Percentiles rank a stretch among this genome's conserved stretches.
These are phyloP conservation scores for Solanum chacoense DNA, from an alignment of 305 asterid species.

Conservation along the genomic window DNA sequence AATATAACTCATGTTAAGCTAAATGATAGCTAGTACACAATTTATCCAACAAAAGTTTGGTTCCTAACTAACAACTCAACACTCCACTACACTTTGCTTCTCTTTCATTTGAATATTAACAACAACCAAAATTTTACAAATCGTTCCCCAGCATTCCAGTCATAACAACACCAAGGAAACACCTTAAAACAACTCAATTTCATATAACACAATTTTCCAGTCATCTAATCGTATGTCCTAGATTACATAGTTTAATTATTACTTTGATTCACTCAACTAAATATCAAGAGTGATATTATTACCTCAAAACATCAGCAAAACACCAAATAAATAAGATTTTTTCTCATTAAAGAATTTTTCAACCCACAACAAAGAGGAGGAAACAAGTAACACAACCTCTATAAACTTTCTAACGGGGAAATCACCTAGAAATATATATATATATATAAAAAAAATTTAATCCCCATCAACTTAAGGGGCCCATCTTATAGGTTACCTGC, in stretches of 20 bases:
- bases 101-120: neutral
- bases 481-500: too few species aligned
- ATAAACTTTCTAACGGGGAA: too few species aligned
- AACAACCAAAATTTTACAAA: neutral
- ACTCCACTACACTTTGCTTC: neutral
- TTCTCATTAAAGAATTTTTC: neutral
- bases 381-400: neutral
- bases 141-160: too few species aligned
- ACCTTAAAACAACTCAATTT: neutral
- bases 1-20: neutral
- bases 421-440: neutral
- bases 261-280: neutral
- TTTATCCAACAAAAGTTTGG: neutral
- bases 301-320: neutral
- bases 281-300: neutral
- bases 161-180: too few species aligned
- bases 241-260: neutral
- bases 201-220: neutral
- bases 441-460: too few species aligned
- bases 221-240: neutral
- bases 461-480: too few species aligned
- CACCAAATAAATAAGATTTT: neutral
- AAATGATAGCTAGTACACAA: neutral
- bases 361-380: neutral
- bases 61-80: neutral